A percentile compares a stretch with the other conserved stretches of the same genome.
Evolutionary conservation across 176 grass and related monocot genomes (phyloP).

Genomic region (Phoenix dactylifera): DNA sequence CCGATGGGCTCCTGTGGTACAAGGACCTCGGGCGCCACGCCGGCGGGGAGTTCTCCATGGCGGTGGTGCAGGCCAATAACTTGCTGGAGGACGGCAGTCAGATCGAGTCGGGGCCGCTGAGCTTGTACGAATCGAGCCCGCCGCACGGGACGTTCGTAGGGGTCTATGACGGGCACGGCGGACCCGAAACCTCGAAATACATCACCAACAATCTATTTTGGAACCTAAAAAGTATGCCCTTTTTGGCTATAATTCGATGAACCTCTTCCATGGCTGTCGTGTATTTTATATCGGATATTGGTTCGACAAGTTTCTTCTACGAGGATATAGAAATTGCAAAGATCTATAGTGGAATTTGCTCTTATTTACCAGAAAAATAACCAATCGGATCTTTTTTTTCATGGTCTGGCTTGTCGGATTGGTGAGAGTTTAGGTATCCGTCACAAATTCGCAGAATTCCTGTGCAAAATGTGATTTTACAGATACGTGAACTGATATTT

Average conservation of each 20-base stretch:
- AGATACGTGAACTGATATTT: too few relatives aligned
- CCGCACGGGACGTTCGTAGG: slow-evolving; percentile 53
- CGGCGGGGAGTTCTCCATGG: slow-evolving; percentile 77
- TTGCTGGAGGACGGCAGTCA: slow-evolving; percentile 81
- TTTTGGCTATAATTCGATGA: slow-evolving; percentile 9
- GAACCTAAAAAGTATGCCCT: too few relatives aligned
- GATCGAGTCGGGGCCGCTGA: slow-evolving; percentile 66
- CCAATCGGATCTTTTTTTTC: too few relatives aligned
- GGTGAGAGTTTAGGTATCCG: too few relatives aligned
- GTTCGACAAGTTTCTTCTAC: too few relatives aligned
- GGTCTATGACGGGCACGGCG: slow-evolving; percentile 87
- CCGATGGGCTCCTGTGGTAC: slow-evolving; percentile 78
- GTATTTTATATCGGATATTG: too few relatives aligned
- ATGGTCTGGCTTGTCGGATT: too few relatives aligned
- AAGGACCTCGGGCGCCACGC: slow-evolving; percentile 63
- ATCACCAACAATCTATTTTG: slow-evolving; percentile 61
- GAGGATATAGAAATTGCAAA: too few relatives aligned
- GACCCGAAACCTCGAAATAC: slow-evolving; percentile 60
- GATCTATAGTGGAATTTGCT: too few relatives aligned
- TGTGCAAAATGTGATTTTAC: too few relatives aligned
- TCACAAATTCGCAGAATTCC: too few relatives aligned
- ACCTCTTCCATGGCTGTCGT: background rate
- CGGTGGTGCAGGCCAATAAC: slow-evolving; percentile 83
- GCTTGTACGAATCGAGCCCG: slow-evolving; percentile 26
- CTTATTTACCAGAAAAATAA: too few relatives aligned